Evolutionary conservation across 2,329 filamentous ascomycete genomes (phyloP), one percentile per base, ranked within the genome.

Genomic region (Talaromyces sp.): DNA sequence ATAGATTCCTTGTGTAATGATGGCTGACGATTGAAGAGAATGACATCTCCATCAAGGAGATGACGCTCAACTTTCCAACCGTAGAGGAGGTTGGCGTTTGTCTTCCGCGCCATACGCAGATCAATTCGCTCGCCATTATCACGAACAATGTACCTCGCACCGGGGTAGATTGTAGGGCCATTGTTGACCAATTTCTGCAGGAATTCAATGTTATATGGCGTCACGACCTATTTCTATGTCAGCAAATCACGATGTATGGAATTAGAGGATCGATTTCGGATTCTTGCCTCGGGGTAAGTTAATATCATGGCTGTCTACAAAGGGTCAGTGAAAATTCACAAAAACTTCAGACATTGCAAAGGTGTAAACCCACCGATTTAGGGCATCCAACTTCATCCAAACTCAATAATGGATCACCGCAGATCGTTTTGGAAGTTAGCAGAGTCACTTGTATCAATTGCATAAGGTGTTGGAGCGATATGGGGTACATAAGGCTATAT

Each of bases 1-100:
- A 99, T 99, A 67, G 95, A 99, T 77, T 99, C 95, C 80, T 99
- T 99, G 85, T 99, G 95, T 74, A 99, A 84, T 40, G 95, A 99
- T 0, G 95, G 95, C 77, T 99, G 95, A 85, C 95, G 95, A 79
- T 99, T 99, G 88, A 99, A 99, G 75, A 99, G 93, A 80, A 99
- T 98, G 70, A 92, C 96, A 79, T 99, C 95, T 65, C 94, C 94
- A 73, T 97, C 92, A 73, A 96, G 89, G 69, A 99, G 88, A 79
- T 99, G 95, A 68, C 95, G 90, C 80, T 99, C 95, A 40, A 99
- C 96, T 77, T 97, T 98, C 94, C 94, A 98, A 58, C 96, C 96
- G 75, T 97, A 97, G 74, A 97, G 91, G 36, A 99, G 82, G 69
- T 74, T 74, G 59, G 91, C 91, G 38, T 63, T 63, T 15, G 92